phyloP scores from a whole-genome alignment of 2,329 filamentous ascomycete species.

The Botrytis sinoallii region DNA sequence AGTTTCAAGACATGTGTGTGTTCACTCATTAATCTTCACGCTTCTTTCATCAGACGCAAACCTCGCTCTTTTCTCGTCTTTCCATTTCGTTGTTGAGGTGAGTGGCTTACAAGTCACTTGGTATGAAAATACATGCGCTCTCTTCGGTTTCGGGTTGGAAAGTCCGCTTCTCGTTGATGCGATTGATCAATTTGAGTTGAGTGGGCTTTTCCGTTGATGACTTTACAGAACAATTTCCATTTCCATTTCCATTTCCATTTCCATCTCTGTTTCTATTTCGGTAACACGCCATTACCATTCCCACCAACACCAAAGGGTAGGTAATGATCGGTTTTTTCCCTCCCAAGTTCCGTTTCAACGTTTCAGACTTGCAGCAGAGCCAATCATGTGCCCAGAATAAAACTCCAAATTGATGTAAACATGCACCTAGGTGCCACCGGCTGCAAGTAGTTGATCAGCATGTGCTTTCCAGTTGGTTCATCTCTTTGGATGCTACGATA shows the following conservation, averaged over 20 bases:
- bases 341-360: not conserved
- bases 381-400: not conserved
- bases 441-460: conserved; percentile 5
- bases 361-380: conserved; percentile 9
- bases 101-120: not conserved
- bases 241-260: not conserved
- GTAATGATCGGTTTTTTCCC: not conserved
- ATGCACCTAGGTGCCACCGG: not conserved
- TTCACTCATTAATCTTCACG: not conserved
- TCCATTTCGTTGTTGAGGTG: not conserved
- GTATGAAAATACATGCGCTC: not conserved
- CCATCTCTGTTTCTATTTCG: not conserved
- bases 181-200: not conserved
- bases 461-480: not conserved
- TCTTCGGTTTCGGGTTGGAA: not conserved
- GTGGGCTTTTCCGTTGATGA: not conserved
- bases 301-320: not conserved
- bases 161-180: not conserved
- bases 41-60: not conserved
- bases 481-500: not conserved
- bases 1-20: not conserved
- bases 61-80: not conserved
- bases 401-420: not conserved
- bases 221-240: not conserved
- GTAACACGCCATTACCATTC: not conserved